A percentile compares a stretch with the other conserved stretches of the same genome.
These are phyloP conservation scores for Prunus padus DNA, from an alignment of 306 rosid genomes.

Conservation along the genomic window DNA sequence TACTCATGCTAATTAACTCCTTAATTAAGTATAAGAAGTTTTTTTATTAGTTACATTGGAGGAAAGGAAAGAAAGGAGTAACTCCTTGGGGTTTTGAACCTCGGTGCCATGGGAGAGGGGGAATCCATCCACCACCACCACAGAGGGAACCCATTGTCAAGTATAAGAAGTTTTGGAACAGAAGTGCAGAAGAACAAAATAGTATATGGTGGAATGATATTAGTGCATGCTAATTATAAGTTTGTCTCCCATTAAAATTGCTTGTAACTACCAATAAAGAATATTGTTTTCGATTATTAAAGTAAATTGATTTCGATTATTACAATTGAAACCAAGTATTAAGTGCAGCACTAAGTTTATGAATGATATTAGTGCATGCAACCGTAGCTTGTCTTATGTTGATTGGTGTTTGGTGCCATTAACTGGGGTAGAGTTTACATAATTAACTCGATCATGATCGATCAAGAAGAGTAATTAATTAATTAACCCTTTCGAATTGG, in stretches of 20 bases:
- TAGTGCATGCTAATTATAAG: neutral
- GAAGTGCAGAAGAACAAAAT: too few species aligned
- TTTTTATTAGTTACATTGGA: too few species aligned
- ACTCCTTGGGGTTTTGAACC: too few species aligned
- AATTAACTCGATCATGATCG: neutral
- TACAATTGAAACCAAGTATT: conserved; percentile 9
- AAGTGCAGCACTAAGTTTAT: conserved; percentile 11
- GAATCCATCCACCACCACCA: too few species aligned
- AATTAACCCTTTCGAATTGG: neutral
- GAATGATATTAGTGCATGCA: neutral
- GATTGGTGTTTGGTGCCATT: neutral
- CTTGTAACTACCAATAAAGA: neutral
- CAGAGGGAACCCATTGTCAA: too few species aligned
- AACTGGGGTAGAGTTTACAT: neutral
- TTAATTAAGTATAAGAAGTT: too few species aligned
- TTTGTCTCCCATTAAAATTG: neutral
- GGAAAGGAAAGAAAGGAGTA: too few species aligned
- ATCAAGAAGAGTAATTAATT: conserved; percentile 3
- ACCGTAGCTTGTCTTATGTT: neutral
- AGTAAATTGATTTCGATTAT: neutral
- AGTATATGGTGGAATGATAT: too few species aligned
- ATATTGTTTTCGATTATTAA: neutral
- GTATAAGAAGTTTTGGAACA: too few species aligned
- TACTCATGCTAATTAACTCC: neutral
- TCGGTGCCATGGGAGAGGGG: too few species aligned